A percentile compares a stretch with the other conserved stretches of the same genome.
Evolutionary conservation across 495 filamentous ascomycete genomes (phyloP).

Genomic region (Penicillium canariense): DNA sequence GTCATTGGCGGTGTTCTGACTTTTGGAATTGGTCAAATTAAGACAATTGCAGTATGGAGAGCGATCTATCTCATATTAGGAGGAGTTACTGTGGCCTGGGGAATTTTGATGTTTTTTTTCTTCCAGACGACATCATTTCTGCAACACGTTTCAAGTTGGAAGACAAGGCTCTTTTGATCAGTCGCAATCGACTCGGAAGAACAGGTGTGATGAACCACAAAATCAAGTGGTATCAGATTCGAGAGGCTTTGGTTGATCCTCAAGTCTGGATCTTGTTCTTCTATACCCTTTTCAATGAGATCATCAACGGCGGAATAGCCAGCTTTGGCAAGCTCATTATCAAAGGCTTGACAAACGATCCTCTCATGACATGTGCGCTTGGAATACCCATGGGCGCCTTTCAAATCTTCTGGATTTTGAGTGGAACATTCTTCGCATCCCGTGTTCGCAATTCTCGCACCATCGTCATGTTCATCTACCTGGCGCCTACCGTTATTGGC

Average conservation of each 20-base stretch:
- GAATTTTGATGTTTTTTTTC: constrained; percentile 34
- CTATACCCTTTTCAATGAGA: constrained; percentile 37
- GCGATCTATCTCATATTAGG: constrained; percentile 42
- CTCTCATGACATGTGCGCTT: constrained; percentile 30
- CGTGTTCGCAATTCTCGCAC: constrained; percentile 33
- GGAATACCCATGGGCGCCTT: constrained; percentile 42
- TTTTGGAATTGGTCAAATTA: constrained; percentile 49
- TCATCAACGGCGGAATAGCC: constrained; percentile 37
- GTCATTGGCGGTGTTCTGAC: constrained; percentile 49
- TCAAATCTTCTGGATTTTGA: constrained; percentile 36
- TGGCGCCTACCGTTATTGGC: constrained; percentile 36
- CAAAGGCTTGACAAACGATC: constrained; percentile 31
- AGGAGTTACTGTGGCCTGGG: constrained; percentile 38
- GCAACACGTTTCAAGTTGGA: constrained; percentile 38
- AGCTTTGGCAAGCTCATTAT: constrained; percentile 43
- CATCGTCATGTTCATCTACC: constrained; percentile 36
- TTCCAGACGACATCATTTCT: constrained; percentile 37
- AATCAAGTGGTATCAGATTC: constrained; percentile 46
- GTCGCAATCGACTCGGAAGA: constrained; percentile 35
- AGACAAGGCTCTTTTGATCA: constrained; percentile 40
- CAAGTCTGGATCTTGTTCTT: constrained; percentile 45
- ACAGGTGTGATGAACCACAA: constrained; percentile 42
- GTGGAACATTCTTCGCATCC: constrained; percentile 34
- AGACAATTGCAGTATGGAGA: constrained; percentile 40
- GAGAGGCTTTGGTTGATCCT: constrained; percentile 36